Evolutionary conservation across 2,329 filamentous ascomycete genomes (phyloP).

Genomic region (Chaetomium sp.): DNA sequence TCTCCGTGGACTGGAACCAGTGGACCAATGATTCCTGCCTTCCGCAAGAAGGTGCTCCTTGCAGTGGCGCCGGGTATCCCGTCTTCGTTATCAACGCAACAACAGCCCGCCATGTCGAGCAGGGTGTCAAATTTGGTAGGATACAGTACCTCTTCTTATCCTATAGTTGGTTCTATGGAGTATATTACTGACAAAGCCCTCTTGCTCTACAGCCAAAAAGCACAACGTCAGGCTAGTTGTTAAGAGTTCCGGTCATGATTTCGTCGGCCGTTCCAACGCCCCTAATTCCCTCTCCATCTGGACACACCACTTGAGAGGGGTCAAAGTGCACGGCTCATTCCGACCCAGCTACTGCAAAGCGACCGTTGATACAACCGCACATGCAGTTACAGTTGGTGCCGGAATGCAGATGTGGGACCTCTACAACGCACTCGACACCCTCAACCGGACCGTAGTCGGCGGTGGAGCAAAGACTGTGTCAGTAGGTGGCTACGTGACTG

Average conservation of each 20-base stretch:
- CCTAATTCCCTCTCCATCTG: conserved; percentile 59
- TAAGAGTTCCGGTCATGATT: conserved; percentile 60
- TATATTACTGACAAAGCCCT: neutral
- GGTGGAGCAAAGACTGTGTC: conserved; percentile 58
- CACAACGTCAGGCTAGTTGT: conserved; percentile 56
- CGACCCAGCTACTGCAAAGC: conserved; percentile 42
- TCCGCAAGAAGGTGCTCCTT: conserved; percentile 39
- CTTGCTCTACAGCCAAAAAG: conserved; percentile 38
- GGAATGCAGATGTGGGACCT: conserved; percentile 53
- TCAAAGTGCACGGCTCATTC: conserved; percentile 40
- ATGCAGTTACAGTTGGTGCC: conserved; percentile 52
- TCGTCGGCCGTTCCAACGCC: conserved; percentile 60
- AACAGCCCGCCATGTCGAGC: conserved; percentile 37
- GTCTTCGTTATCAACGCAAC: conserved; percentile 41
- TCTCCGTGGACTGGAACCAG: conserved; percentile 46
- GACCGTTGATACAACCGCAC: conserved; percentile 45
- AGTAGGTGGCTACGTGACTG: conserved; percentile 62
- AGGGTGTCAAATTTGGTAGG: conserved; percentile 46
- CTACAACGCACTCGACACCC: conserved; percentile 44
- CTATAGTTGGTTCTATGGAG: neutral
- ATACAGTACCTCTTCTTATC: too few relatives aligned
- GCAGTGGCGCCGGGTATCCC: conserved; percentile 44
- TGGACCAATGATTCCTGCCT: conserved; percentile 46
- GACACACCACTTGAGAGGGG: conserved; percentile 55
- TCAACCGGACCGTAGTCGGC: conserved; percentile 45